Conservation (phyloP, 345 rosid species). For the Eucalyptus tenuipes region DNA sequence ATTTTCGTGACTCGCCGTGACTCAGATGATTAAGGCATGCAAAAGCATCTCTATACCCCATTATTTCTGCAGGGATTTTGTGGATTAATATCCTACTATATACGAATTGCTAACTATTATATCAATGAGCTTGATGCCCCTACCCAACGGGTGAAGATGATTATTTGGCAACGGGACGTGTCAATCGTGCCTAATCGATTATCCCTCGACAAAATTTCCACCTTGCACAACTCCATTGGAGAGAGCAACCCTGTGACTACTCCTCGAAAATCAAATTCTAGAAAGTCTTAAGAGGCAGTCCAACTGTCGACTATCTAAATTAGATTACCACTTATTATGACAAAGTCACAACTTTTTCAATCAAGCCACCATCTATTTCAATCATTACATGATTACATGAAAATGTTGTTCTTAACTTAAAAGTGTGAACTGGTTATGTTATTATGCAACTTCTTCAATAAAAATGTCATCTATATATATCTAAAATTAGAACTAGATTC, state of each 20-base stretch:
- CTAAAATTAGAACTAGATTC: background rate
- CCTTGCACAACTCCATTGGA: background rate
- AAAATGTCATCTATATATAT: background rate
- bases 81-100: background rate
- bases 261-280: background rate
- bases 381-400: background rate
- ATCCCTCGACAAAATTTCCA: background rate
- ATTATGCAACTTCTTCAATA: background rate
- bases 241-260: background rate
- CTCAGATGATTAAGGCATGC: background rate
- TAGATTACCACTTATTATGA: background rate
- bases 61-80: background rate
- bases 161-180: background rate
- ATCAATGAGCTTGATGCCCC: background rate
- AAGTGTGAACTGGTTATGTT: background rate
- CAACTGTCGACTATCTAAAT: fast-evolving
- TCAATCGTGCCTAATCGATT: fast-evolving
- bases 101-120: too few species aligned
- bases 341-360: background rate
- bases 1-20: background rate
- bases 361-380: background rate
- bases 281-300: background rate
- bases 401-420: background rate
- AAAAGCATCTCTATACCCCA: background rate
- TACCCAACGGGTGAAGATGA: background rate